A percentile compares a stretch with the other conserved stretches of the same genome.
Evolutionary conservation across 164 flowering plant species (phyloP).

Genomic region (Amborella trichopoda): DNA sequence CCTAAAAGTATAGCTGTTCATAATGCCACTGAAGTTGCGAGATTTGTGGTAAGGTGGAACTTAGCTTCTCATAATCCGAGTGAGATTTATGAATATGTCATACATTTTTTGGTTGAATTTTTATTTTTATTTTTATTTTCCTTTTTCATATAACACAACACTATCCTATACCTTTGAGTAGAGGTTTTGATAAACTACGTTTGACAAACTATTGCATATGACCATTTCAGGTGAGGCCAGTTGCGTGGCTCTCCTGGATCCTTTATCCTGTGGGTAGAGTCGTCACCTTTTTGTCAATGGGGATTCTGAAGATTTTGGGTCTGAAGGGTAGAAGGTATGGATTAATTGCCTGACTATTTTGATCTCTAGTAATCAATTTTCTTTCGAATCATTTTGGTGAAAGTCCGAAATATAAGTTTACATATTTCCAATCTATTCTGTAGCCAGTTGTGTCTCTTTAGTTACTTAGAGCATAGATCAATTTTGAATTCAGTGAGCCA

Average conservation of each 20-base stretch:
- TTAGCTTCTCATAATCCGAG: not conserved
- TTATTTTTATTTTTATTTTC: not conserved
- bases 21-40: constrained; percentile 87
- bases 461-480: too few species aligned
- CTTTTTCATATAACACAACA: too few species aligned
- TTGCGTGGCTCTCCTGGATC: constrained; percentile 96
- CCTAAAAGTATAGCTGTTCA: constrained; percentile 99
- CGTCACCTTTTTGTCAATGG: constrained; percentile 83
- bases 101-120: not conserved
- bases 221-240: constrained; percentile 85
- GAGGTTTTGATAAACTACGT: constrained; percentile 1
- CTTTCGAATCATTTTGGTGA: too few species aligned
- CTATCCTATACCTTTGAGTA: too few species aligned
- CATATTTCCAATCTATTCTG: not conserved
- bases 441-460: not conserved
- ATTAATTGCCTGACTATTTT: too few species aligned
- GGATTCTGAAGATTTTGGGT: constrained; percentile 89
- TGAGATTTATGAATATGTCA: not conserved
- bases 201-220: constrained; percentile 14
- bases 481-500: constrained; percentile 97
- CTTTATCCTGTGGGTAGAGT: constrained; percentile 97
- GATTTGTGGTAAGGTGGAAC: constrained; percentile 76
- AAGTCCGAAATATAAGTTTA: too few species aligned
- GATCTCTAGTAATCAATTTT: too few species aligned
- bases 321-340: constrained; percentile 83